Base-by-base conservation (phyloP, 148 eudicot genomes). In the Dysphania ambrosioides region DNA sequence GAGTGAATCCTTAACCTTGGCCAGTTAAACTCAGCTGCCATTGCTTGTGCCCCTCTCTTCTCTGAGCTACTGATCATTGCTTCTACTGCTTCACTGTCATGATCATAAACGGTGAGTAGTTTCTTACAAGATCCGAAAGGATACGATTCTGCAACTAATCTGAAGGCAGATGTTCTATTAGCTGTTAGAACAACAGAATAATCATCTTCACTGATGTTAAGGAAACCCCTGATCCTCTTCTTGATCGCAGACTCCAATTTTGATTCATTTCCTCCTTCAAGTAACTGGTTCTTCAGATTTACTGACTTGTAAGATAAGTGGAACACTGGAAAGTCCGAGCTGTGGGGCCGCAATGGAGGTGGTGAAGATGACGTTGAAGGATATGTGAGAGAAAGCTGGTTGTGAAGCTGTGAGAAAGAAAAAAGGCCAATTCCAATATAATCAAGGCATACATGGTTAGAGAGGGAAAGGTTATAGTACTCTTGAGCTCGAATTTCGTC, bases 11-110 rank as follows among this genome's bases (percentile, higher is more conserved):
- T 86, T 62, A 96, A 70, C 47, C 90, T 85, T 47, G 99, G 99
- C 97, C 97, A 96, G n/a, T 82, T 84, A 76, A 96, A 96, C 64
- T 96, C 94, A 6, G 99, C 91, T 35, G 91, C 72, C 83, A 87
- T 79, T 59, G 82, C 47, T 36, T 71, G 78, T 13, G 97, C 97
- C 71, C 94, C 97, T 85, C 91, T 82, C 72, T 87, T 89, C 77
- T 75, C 93, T n/a, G 95, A 85, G 34, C 82, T 78, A 61, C 59
- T 76, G 42, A 84, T 61, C 89, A 96, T 80, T 13, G 88, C 76
- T 23, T 87, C 88, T 49, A 92, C 72, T 3, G 99, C 94, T 78
- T 92, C 97, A 35, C 88, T 90, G 72, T 92, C 87, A 55, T 92
- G 88, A 78, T 96, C 99, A 35, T 92, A 96, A 24, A 90, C 95